Base-by-base conservation (phyloP, 2,329 filamentous ascomycete species). In the Colletotrichum sublineola region DNA sequence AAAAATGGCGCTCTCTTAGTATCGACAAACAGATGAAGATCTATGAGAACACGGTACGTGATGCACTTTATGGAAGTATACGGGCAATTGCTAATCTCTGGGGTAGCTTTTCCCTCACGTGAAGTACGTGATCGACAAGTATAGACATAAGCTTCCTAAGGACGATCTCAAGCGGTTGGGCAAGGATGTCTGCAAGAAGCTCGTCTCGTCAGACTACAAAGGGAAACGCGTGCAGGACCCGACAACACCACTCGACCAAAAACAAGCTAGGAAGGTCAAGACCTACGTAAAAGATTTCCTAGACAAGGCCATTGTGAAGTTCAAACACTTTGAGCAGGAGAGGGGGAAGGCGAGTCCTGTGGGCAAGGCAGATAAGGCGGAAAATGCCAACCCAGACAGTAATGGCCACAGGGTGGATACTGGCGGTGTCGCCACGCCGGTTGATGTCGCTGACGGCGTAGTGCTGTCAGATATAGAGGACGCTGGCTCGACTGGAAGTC, bases 11-110 rank as follows among this genome's bases (percentile, higher is more conserved):
- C 67, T 88, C 87, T 71, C 80, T 92, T 42, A 86, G 92, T 1
- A 80, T 91, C 76, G 95, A 98, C 75, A 98, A 98, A 83, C 94
- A 96, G 82, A 97, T 95, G 89, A 97, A 94, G 84, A 87, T 97
- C 2, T 98, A 98, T 78, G 95, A 98, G 81, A 95, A 95, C 79
- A 97, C 95, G 63, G 94, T 97, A 87, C 81, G 93, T 85, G 38
- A 8, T 48, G 14, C 33, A 38, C 1, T 20, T 24, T 8, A 7
- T 8, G 15, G 40, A n/a, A 5, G 50, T 36, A 2, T 29, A 36
- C 60, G 33, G 18, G 14, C 18, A n/a, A 12, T 5, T 36, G 31
- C 71, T 67, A 52, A 73, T 12, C 15, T 53, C 20, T 24, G 31
- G 12, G 11, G 7, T 75, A 96, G 94, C 86, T 98, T 8, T 94